Percentiles rank a stretch among this genome's conserved stretches.
Evolutionary conservation across 2,329 filamentous ascomycete species (phyloP).

Genomic region (Coniochaeta sp.): DNA sequence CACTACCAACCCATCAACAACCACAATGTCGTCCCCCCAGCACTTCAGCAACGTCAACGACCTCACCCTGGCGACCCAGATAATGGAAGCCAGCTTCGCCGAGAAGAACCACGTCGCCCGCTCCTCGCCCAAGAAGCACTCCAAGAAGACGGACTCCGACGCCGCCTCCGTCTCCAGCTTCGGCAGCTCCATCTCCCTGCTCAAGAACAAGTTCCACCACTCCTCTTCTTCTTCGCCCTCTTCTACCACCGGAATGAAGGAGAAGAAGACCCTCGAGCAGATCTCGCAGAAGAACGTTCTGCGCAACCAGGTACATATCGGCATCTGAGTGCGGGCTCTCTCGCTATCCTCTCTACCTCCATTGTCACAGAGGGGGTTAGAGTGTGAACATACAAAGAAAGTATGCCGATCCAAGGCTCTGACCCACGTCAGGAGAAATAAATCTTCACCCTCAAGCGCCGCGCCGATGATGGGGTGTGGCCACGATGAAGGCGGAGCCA

Average conservation of each 20-base stretch:
- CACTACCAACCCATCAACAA: neutral
- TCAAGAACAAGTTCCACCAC: constrained; percentile 14
- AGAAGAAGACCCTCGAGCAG: neutral
- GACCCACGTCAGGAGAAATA: neutral
- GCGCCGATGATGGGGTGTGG: neutral
- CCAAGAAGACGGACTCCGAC: constrained; percentile 10
- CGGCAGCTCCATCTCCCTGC: constrained; percentile 13
- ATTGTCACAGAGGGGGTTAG: neutral
- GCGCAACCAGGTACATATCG: constrained; percentile 6
- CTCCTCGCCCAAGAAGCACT: neutral
- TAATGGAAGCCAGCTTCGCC: constrained; percentile 2
- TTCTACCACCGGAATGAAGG: constrained; percentile 4
- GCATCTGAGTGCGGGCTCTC: neutral
- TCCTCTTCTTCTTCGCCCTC: neutral
- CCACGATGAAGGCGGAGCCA: neutral
- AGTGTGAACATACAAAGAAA: neutral
- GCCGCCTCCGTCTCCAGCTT: constrained; percentile 18
- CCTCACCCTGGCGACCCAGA: neutral
- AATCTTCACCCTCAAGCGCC: neutral
- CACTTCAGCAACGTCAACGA: constrained; percentile 4
- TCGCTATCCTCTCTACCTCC: neutral
- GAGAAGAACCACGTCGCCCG: constrained; percentile 4
- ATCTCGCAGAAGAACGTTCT: constrained; percentile 7
- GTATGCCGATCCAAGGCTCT: neutral
- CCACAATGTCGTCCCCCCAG: neutral